phyloP scores from a whole-genome alignment of 176 grass and related monocot genomes.

The Triticum monococcum region DNA sequence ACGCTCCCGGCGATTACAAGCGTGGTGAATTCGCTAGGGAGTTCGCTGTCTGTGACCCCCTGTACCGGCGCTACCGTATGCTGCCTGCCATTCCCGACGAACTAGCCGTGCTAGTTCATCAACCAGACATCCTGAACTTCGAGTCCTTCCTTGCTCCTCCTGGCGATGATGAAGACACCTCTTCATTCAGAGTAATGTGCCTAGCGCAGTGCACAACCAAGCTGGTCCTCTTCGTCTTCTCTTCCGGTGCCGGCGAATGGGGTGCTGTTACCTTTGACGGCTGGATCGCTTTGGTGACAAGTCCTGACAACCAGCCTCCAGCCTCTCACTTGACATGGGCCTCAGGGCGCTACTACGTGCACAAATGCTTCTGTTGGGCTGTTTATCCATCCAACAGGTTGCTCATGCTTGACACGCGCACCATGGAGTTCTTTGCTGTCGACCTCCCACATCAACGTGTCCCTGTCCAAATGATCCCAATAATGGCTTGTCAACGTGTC shows the following conservation, averaged over 20 bases:
- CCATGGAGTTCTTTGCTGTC: constrained; percentile 13
- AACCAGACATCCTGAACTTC: background rate
- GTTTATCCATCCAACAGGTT: background rate
- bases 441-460: background rate
- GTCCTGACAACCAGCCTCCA: background rate
- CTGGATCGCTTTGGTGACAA: background rate
- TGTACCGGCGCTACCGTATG: background rate
- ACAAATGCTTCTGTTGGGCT: constrained; percentile 15
- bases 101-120: background rate
- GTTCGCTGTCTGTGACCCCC: background rate
- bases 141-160: constrained; percentile 24
- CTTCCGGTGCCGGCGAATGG: background rate
- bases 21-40: background rate
- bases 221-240: constrained; percentile 2
- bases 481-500: background rate
- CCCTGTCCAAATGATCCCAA: background rate
- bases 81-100: background rate
- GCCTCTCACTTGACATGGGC: background rate
- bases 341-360: background rate
- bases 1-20: background rate
- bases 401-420: background rate
- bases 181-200: constrained; percentile 19
- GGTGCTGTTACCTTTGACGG: background rate
- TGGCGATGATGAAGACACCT: background rate
- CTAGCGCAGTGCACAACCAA: background rate